phyloP scores from a whole-genome alignment of 257 asterid genomes.

The Coffea eugenioides region DNA sequence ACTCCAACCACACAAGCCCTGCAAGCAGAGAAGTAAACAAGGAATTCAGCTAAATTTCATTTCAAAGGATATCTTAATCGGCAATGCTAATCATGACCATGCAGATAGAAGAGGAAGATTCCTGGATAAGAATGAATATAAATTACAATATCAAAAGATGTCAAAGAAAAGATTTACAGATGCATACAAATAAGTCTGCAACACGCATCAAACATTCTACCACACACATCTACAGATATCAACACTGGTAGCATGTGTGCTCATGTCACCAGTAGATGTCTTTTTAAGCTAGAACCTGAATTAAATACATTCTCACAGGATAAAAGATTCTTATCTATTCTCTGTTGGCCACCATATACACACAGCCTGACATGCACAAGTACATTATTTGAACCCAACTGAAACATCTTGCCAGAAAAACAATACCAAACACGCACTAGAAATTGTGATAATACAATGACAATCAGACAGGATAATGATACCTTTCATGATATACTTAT shows the following conservation, averaged over 20 bases:
- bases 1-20: slow-evolving; percentile 4
- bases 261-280: background rate
- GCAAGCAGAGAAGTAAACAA: background rate
- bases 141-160: background rate
- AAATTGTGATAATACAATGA: background rate
- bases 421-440: background rate
- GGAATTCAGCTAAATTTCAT: background rate
- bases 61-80: background rate
- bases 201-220: background rate
- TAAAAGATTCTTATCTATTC: background rate
- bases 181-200: background rate
- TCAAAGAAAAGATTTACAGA: background rate
- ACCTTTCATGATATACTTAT: background rate
- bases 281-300: background rate
- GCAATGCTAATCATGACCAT: background rate
- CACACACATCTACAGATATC: background rate
- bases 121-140: background rate
- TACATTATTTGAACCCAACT: background rate
- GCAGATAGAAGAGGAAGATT: background rate
- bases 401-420: background rate
- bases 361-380: background rate
- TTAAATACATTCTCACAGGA: background rate
- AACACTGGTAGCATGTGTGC: background rate
- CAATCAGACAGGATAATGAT: background rate
- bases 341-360: background rate